These are phyloP conservation scores for Phyllostachys edulis DNA, from an alignment of 176 grass and related monocot genomes.

Conservation along the genomic window DNA sequence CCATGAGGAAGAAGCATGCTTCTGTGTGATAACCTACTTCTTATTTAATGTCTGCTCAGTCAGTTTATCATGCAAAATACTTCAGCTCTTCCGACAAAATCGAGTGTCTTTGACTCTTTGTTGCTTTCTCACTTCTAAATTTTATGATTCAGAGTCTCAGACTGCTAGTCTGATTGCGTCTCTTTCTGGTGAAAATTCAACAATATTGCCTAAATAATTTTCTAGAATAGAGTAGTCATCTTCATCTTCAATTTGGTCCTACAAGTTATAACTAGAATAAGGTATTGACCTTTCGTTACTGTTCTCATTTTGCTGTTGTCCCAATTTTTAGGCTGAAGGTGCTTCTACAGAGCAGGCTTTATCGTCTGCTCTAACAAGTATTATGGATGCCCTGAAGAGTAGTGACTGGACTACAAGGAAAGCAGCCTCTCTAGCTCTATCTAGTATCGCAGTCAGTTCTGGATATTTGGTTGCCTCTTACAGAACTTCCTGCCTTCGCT, in stretches of 20 bases:
- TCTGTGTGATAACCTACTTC: neutral
- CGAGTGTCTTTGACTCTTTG: neutral
- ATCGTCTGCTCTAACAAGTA: constrained; percentile 68
- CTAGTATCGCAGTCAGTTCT: constrained; percentile 68
- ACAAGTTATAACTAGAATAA: neutral
- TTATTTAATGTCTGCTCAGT: constrained; percentile 1
- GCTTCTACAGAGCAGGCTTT: constrained; percentile 66
- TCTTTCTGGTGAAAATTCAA: neutral
- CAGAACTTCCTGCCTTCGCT: constrained; percentile 69
- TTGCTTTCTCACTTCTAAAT: neutral
- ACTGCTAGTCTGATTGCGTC: neutral
- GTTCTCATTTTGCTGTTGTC: constrained; percentile 17
- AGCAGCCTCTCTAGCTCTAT: constrained; percentile 73
- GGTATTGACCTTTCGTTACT: neutral
- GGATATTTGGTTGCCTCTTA: constrained; percentile 63
- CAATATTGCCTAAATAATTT: constrained; percentile 21
- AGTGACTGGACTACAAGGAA: constrained; percentile 90
- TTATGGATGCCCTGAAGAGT: constrained; percentile 78
- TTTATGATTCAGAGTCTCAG: neutral
- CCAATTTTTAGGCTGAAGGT: constrained; percentile 68
- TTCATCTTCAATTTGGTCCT: neutral
- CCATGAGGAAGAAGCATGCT: constrained; percentile 5
- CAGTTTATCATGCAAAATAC: constrained; percentile 18
- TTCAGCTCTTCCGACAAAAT: neutral
- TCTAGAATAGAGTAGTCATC: neutral